These are phyloP conservation scores for Diaporthe nobilis DNA, from an alignment of 2,329 filamentous ascomycete species.

Conservation along the genomic window DNA sequence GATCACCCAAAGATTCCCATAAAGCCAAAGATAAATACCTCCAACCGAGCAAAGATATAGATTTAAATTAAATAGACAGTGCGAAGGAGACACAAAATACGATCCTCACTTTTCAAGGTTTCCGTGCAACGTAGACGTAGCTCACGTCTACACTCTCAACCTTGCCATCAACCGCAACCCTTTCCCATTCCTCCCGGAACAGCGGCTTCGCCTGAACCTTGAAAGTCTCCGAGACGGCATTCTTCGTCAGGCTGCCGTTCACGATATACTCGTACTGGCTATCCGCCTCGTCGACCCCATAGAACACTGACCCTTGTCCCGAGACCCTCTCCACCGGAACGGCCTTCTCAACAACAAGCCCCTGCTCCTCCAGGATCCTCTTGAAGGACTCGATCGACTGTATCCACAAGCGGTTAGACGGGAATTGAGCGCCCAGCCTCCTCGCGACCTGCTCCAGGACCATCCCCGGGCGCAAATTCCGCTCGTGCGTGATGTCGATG, in stretches of 20 bases:
- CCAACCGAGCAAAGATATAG: constrained; percentile 61
- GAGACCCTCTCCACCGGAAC: constrained; percentile 47
- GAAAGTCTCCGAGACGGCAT: constrained; percentile 45
- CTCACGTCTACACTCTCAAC: constrained; percentile 48
- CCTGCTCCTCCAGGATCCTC: constrained; percentile 47
- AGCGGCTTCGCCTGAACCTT: constrained; percentile 45
- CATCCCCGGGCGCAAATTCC: constrained; percentile 46
- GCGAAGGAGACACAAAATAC: background rate
- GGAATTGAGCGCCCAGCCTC: constrained; percentile 46
- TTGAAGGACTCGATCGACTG: constrained; percentile 48
- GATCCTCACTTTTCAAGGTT: background rate
- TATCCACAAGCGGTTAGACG: constrained; percentile 50
- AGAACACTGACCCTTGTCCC: constrained; percentile 45
- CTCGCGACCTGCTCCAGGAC: constrained; percentile 49
- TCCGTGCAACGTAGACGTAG: constrained; percentile 51
- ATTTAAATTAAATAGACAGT: background rate
- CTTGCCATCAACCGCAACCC: constrained; percentile 49
- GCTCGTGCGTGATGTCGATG: constrained; percentile 53
- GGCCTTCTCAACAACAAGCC: constrained; percentile 47
- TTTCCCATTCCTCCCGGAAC: constrained; percentile 51
- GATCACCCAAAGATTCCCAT: constrained; percentile 65
- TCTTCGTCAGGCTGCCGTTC: constrained; percentile 44
- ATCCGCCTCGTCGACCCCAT: constrained; percentile 48
- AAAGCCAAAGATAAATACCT: constrained; percentile 51
- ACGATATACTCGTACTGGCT: constrained; percentile 48